Percentiles rank a stretch among this genome's conserved stretches.
These are phyloP conservation scores for Carallia brachiata DNA, from an alignment of 345 rosid species.

Conservation along the genomic window DNA sequence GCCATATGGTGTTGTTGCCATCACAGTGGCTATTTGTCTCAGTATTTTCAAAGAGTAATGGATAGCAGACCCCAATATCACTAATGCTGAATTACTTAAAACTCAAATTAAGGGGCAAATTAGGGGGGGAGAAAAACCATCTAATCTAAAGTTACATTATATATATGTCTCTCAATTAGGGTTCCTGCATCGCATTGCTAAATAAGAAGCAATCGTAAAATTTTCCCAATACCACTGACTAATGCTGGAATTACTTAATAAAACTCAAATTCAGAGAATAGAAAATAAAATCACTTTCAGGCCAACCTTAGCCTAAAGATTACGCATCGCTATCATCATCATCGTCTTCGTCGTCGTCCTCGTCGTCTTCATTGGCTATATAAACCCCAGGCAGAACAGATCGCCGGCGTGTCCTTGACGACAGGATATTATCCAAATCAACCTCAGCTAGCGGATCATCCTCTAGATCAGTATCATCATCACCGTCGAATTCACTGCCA, in stretches of 20 bases:
- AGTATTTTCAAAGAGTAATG: not conserved
- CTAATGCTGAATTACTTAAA: too few species aligned
- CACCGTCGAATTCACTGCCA: constrained; percentile 42
- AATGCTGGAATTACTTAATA: not conserved
- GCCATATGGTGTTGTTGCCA: too few species aligned
- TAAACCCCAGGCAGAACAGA: constrained; percentile 47
- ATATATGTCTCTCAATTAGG: not conserved
- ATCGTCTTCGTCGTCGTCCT: not conserved
- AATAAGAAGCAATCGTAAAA: not conserved
- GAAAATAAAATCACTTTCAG: constrained; percentile 13
- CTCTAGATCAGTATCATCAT: constrained; percentile 51
- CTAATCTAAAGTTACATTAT: not conserved
- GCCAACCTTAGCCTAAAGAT: constrained; percentile 22
- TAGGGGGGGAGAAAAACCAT: not conserved
- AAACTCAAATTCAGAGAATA: constrained; percentile 5
- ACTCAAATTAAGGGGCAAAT: not conserved
- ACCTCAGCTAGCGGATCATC: constrained; percentile 97
- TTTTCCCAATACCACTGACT: not conserved
- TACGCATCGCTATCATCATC: constrained; percentile 36
- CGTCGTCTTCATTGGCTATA: constrained; percentile 34
- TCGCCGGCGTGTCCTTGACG: constrained; percentile 67
- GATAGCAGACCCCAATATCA: not conserved
- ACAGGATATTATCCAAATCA: constrained; percentile 85
- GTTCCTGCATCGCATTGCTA: not conserved
- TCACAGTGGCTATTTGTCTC: too few species aligned